These are phyloP conservation scores for Pseudogymnoascus sp. DNA, from an alignment of 2,329 filamentous ascomycete genomes.

Conservation along the genomic window DNA sequence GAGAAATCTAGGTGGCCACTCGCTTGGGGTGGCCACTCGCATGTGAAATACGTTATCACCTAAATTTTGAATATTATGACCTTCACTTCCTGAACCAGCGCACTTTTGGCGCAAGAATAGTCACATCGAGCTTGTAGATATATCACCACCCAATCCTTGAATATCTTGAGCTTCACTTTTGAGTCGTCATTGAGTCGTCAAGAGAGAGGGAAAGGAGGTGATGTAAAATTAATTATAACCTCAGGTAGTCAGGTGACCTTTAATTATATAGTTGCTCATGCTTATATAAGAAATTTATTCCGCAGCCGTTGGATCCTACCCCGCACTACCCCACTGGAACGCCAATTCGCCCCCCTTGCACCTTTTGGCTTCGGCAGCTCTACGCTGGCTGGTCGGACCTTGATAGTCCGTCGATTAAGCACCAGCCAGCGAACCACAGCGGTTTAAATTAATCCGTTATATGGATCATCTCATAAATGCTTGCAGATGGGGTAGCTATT, in stretches of 20 bases:
- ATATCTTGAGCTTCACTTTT: too few relatives aligned
- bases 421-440: not conserved
- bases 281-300: not conserved
- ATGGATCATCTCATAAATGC: not conserved
- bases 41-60: too few relatives aligned
- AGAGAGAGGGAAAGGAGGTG: not conserved
- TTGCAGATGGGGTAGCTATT: conserved; percentile 3
- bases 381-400: not conserved
- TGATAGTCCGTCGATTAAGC: not conserved
- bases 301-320: not conserved
- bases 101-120: too few relatives aligned
- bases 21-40: too few relatives aligned
- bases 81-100: too few relatives aligned
- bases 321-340: not conserved
- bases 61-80: too few relatives aligned
- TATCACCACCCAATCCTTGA: too few relatives aligned
- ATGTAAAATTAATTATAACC: not conserved
- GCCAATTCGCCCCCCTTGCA: not conserved
- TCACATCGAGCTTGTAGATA: too few relatives aligned
- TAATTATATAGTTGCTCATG: not conserved
- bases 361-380: not conserved
- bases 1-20: too few relatives aligned
- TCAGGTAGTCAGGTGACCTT: not conserved
- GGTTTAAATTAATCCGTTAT: conserved; percentile 7
- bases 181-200: too few relatives aligned